Conservation (phyloP, 352 stramenopile genomes). For the Globisporangium spiculum region DNA sequence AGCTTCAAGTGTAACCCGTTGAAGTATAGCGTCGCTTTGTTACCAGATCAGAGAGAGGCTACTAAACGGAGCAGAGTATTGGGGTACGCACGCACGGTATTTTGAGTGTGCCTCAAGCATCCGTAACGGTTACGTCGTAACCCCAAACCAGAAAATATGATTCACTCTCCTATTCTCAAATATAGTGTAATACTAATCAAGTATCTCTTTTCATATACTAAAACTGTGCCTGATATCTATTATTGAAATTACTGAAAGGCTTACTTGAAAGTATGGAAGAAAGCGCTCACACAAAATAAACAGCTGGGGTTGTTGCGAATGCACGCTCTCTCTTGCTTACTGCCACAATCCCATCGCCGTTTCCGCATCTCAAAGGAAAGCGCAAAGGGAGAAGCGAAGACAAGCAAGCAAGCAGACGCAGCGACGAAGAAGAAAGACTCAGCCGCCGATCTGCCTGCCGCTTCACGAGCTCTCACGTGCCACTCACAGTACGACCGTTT, state of each 20-base stretch:
- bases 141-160: neutral
- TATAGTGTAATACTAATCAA: neutral
- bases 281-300: neutral
- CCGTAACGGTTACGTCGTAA: neutral
- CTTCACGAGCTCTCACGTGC: neutral
- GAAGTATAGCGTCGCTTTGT: neutral
- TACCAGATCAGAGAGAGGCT: neutral
- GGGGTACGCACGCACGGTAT: neutral
- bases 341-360: conserved; percentile 1
- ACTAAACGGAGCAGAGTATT: neutral
- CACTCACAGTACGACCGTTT: neutral
- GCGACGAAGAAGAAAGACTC: neutral
- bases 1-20: conserved; percentile 7
- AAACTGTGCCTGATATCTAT: neutral
- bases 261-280: neutral
- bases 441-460: neutral
- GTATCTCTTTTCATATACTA: neutral
- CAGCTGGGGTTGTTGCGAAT: neutral
- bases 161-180: neutral
- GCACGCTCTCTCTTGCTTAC: neutral
- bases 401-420: neutral
- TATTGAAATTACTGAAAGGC: no score
- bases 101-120: neutral
- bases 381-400: neutral
- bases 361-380: neutral